Conservation (phyloP, 2,329 filamentous ascomycete genomes). For the Xylaria arbuscula region DNA sequence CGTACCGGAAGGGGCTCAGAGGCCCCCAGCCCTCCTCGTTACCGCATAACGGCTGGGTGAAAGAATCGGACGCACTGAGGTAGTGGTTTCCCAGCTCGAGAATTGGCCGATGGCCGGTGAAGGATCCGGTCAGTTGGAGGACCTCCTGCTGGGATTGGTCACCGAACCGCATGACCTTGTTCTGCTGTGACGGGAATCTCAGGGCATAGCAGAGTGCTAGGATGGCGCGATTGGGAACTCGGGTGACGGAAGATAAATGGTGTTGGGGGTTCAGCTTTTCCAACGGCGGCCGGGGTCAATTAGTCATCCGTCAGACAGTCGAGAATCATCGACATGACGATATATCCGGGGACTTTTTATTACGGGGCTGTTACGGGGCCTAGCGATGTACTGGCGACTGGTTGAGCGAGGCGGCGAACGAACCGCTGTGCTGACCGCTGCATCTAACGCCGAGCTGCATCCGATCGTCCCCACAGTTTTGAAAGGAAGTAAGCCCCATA, state of each 20-base stretch:
- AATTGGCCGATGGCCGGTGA: conserved; percentile 66
- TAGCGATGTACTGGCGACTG: neutral
- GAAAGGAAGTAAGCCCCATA: neutral
- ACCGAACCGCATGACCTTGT: conserved; percentile 54
- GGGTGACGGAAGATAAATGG: conserved; percentile 43
- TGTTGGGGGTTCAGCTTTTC: conserved; percentile 14
- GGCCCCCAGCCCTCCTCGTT: conserved; percentile 97
- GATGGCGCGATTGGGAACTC: conserved; percentile 47
- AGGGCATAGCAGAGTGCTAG: conserved; percentile 46
- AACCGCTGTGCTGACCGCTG: neutral
- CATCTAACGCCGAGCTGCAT: conserved; percentile 10
- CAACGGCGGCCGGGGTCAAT: conserved; percentile 25
- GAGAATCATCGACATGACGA: conserved; percentile 32
- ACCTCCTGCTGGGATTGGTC: conserved; percentile 61
- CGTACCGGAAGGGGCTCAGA: conserved; percentile 84
- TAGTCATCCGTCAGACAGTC: conserved; percentile 31
- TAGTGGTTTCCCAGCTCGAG: conserved; percentile 68
- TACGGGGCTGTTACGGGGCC: conserved; percentile 11
- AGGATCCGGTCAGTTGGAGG: conserved; percentile 68
- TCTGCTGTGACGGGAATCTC: conserved; percentile 37
- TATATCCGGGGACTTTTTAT: conserved; percentile 27
- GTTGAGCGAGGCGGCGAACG: conserved; percentile 17
- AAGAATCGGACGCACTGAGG: conserved; percentile 62
- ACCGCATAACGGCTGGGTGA: conserved; percentile 81
- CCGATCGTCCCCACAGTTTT: neutral